Evolutionary conservation across 2,329 filamentous ascomycete genomes (phyloP).

Genomic region (Pseudogymnoascus sp.): DNA sequence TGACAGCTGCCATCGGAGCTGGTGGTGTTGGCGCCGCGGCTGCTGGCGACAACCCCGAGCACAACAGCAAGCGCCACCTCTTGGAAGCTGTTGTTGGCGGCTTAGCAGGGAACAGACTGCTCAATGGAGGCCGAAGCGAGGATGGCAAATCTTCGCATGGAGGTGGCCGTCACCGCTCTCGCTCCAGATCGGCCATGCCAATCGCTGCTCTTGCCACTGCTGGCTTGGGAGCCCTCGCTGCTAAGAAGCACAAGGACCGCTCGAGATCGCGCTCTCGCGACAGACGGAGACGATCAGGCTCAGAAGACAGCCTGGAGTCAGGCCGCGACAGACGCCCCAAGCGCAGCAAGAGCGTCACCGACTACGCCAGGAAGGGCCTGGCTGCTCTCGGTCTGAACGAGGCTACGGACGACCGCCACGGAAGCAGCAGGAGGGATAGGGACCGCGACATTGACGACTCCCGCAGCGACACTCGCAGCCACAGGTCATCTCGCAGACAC

Average conservation of each 20-base stretch:
- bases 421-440: conserved; percentile 18
- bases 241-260: conserved; percentile 52
- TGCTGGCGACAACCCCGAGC: conserved; percentile 56
- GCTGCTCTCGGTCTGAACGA: conserved; percentile 55
- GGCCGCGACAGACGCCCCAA: conserved; percentile 26
- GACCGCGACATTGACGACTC: conserved; percentile 24
- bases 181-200: conserved; percentile 50
- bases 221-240: conserved; percentile 52
- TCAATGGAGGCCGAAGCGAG: conserved; percentile 66
- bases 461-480: not conserved
- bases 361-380: conserved; percentile 52
- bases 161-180: conserved; percentile 49
- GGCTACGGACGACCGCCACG: conserved; percentile 29
- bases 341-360: conserved; percentile 59
- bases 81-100: conserved; percentile 84
- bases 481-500: conserved; percentile 15
- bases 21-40: conserved; percentile 77
- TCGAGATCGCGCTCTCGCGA: conserved; percentile 36
- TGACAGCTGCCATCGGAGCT: conserved; percentile 80
- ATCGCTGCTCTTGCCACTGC: conserved; percentile 59
- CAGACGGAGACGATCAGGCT: conserved; percentile 18
- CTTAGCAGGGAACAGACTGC: conserved; percentile 73
- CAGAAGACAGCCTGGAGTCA: conserved; percentile 22
- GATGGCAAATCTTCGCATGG: conserved; percentile 28
- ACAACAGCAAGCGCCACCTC: conserved; percentile 75